Evolutionary conservation across 805 yeast genomes (phyloP), one percentile per base, ranked within the genome.

Genomic region (Ogataea henricii): DNA sequence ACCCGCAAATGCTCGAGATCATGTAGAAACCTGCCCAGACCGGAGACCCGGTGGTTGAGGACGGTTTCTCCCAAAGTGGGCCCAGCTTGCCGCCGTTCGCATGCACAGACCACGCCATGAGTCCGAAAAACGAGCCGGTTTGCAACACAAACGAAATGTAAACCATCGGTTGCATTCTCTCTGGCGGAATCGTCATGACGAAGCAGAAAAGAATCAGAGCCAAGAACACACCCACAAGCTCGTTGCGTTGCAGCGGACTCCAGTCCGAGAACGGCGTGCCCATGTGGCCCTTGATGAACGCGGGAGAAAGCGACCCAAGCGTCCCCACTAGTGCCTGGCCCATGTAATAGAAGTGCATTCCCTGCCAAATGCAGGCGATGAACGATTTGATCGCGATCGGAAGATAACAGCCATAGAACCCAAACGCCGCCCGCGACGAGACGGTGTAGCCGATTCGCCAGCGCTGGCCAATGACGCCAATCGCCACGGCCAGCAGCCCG

Each of bases 361-460:
- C 59, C 42, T 67, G 73, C 77, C 79, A 77, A 38, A 78, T 73
- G 27, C 72, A 68, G 32, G 75, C 71, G 23, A 76, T 63, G 29
- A 74, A 66, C 35, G 73, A 66, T 56, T 82, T 66, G 46, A 72
- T 69, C 3, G 69, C 55, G 36, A 78, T 64, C 12, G 76, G 76
- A 32, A 76, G 46, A 41, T 59, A 65, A 8, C 78, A 67, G 3
- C 81, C 80, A 46, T 67, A 62, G 40, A 76, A 65, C 1, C 83
- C 82, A 62, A 68, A 77, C 0, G 73, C 62, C 38, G 70, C 69
- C 37, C 82, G 59, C 13, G 71, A 65, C 40, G 68, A 67, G 10
- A 78, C 67, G 4, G 82, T 71, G 55, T 68, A 78, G 0, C 82
- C 81, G 40, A 78, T 68, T 53, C 76, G 78, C 66, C 73, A 76